Percentiles rank a stretch among this genome's conserved stretches.
These are phyloP conservation scores for Adansonia grandidieri DNA, from an alignment of 441 rosid species.

Conservation along the genomic window DNA sequence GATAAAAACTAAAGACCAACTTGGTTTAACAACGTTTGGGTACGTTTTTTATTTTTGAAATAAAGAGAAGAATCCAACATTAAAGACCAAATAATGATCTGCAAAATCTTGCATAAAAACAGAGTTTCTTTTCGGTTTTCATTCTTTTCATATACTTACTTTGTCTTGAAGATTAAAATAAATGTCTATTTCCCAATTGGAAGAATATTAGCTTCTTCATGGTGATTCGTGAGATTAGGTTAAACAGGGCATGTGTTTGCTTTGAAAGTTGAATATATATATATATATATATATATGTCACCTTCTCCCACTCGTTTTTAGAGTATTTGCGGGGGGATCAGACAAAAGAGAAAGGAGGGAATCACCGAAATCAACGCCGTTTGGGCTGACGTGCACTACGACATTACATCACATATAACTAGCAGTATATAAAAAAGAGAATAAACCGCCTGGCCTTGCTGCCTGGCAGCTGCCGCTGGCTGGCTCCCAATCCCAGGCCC, in stretches of 20 bases:
- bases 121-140: neutral
- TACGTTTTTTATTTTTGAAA: neutral
- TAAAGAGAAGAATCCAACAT: slow-evolving; percentile 16
- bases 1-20: neutral
- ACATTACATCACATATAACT: slow-evolving; percentile 39
- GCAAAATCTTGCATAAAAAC: slow-evolving; percentile 19
- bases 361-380: slow-evolving; percentile 79
- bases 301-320: slow-evolving; percentile 44
- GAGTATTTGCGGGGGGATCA: slow-evolving; percentile 31
- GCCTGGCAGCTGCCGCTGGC: slow-evolving; percentile 1
- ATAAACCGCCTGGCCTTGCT: neutral
- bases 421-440: neutral
- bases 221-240: slow-evolving; percentile 58
- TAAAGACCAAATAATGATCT: slow-evolving; percentile 22
- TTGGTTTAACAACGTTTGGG: neutral
- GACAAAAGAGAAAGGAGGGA: slow-evolving; percentile 60
- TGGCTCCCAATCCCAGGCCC: slow-evolving; percentile 20
- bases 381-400: slow-evolving; percentile 66
- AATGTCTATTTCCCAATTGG: slow-evolving; percentile 27
- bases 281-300: neutral
- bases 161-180: slow-evolving; percentile 29
- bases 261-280: slow-evolving; percentile 40
- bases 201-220: slow-evolving; percentile 63
- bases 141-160: slow-evolving; percentile 19
- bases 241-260: slow-evolving; percentile 49